These are phyloP conservation scores for Picea glauca DNA, from an alignment of 75 land plant species.

Conservation along the genomic window DNA sequence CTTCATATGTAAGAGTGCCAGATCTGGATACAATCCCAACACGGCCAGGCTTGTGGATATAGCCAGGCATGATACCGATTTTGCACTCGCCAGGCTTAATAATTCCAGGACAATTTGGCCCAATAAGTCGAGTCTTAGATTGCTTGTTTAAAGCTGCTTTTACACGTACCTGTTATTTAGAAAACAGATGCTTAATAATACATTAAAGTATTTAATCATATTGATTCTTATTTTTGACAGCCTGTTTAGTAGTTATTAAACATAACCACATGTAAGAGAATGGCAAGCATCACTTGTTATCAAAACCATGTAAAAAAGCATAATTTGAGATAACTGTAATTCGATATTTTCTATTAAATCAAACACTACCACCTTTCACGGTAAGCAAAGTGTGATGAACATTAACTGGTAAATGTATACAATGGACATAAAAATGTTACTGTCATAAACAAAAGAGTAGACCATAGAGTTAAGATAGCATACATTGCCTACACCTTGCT, in stretches of 20 bases:
- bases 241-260: too few species aligned
- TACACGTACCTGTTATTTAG: slow-evolving; percentile 54
- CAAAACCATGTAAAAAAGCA: neutral
- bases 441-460: neutral
- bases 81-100: slow-evolving; percentile 98
- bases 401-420: neutral
- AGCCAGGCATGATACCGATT: slow-evolving; percentile 96
- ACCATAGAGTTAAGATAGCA: neutral
- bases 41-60: slow-evolving; percentile 93
- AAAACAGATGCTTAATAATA: neutral
- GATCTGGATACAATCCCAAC: slow-evolving; percentile 94
- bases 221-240: neutral
- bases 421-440: neutral
- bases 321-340: neutral
- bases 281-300: neutral
- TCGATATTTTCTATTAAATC: neutral
- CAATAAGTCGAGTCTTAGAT: slow-evolving; percentile 82
- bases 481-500: neutral
- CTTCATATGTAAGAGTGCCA: slow-evolving; percentile 95
- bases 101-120: slow-evolving; percentile 97
- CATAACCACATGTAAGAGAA: neutral
- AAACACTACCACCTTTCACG: neutral
- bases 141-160: slow-evolving; percentile 87
- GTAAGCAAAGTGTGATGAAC: neutral
- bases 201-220: neutral